These are phyloP conservation scores for Gryganskiella cystojenkinii DNA, from an alignment of 192 early-diverging fungal genomes.

Conservation along the genomic window DNA sequence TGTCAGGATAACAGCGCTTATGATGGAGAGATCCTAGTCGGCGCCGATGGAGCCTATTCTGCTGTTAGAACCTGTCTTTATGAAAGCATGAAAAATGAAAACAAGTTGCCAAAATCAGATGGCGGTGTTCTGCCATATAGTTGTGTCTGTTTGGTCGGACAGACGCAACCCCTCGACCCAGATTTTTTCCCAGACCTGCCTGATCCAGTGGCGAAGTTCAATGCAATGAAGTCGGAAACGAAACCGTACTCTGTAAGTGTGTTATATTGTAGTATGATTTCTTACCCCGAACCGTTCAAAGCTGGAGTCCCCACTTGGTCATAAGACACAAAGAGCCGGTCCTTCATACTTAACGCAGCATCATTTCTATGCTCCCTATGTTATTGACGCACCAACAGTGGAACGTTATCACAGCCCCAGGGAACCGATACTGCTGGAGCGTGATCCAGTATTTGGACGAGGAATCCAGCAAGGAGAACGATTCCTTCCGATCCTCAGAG, in stretches of 20 bases:
- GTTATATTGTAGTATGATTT: no score
- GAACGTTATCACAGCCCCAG: no score
- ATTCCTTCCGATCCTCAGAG: not conserved
- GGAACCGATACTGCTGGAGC: not conserved
- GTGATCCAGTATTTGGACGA: constrained; percentile 4
- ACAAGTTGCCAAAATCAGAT: not conserved
- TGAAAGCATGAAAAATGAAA: not conserved
- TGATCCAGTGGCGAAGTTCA: not conserved
- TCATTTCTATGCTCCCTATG: not conserved
- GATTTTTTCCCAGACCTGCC: constrained; percentile 2
- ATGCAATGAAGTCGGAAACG: not conserved
- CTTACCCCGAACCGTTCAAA: no score
- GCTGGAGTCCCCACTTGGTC: no score
- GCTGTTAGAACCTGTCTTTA: not conserved
- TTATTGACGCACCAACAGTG: not conserved
- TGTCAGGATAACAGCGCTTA: not conserved
- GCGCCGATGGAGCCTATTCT: constrained; percentile 2
- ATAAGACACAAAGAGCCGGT: no score
- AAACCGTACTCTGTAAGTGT: no score
- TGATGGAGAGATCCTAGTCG: constrained; percentile 2
- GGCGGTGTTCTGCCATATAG: not conserved
- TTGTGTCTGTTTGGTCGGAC: not conserved
- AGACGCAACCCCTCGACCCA: constrained; percentile 1
- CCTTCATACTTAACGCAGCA: no score
- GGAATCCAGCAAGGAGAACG: not conserved